phyloP scores from a whole-genome alignment of 257 asterid species.

The Plantago major region DNA sequence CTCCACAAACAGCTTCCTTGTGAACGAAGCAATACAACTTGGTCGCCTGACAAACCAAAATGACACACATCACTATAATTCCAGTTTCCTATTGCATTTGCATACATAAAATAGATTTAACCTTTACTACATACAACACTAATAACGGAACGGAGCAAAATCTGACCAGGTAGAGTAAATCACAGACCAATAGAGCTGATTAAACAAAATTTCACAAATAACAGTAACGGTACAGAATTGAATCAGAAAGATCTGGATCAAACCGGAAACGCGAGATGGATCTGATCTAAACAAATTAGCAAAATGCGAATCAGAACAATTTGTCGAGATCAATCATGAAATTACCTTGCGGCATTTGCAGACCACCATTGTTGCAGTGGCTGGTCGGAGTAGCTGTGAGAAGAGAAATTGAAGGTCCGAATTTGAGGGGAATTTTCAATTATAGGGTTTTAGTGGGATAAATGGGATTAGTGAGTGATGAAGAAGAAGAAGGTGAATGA shows the following conservation, averaged over 20 bases:
- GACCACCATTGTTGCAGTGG: conserved; percentile 72
- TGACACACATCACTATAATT: conserved; percentile 15
- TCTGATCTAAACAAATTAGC: conserved; percentile 27
- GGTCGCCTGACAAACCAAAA: conserved; percentile 66
- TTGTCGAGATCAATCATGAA: neutral
- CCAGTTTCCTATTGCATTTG: neutral
- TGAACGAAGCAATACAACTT: conserved; percentile 96
- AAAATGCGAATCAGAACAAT: conserved; percentile 18
- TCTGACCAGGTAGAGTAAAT: neutral
- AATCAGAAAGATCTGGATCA: conserved; percentile 7
- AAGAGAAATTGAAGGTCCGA: conserved; percentile 35
- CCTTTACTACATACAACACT: neutral
- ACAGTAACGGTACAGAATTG: conserved; percentile 1
- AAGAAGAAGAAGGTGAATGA: too few species aligned
- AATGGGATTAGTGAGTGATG: neutral
- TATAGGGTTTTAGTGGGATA: conserved; percentile 33
- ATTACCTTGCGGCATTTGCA: conserved; percentile 96
- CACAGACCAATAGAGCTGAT: too few species aligned
- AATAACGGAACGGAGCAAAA: conserved; percentile 3
- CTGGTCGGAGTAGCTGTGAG: conserved; percentile 22
- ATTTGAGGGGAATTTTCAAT: conserved; percentile 4
- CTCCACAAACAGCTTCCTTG: conserved; percentile 96
- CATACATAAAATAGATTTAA: neutral
- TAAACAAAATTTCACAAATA: too few species aligned
- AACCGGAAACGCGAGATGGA: conserved; percentile 25